phyloP scores from a whole-genome alignment of 1,284 basidiomycete species.

The Trichosporon coremiiforme region DNA sequence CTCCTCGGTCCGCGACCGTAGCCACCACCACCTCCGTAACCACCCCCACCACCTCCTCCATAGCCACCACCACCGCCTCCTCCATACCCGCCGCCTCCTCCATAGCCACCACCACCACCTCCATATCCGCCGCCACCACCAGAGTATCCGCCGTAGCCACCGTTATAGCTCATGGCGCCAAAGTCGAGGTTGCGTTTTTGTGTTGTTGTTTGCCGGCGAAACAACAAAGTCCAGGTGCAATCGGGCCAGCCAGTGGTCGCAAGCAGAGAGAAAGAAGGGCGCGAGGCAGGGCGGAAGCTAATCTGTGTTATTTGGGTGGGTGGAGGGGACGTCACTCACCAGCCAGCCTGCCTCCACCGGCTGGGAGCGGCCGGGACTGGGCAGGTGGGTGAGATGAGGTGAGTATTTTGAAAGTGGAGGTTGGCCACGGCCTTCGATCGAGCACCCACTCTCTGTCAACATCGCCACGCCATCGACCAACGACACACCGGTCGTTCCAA shows the following conservation, averaged over 20 bases:
- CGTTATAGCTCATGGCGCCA: slow-evolving; percentile 45
- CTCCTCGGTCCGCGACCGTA: slow-evolving; percentile 33
- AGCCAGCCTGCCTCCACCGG: not conserved
- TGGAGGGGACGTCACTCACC: slow-evolving; percentile 6
- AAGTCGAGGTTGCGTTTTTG: not conserved
- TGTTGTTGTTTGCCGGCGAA: not conserved
- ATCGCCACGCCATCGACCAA: no score
- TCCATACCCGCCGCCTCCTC: slow-evolving; percentile 23
- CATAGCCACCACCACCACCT: slow-evolving; percentile 26
- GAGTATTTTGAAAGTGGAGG: not conserved
- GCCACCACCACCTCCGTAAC: slow-evolving; percentile 30
- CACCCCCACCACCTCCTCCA: slow-evolving; percentile 26
- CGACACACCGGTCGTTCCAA: no score
- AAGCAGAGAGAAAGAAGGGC: slow-evolving; percentile 4
- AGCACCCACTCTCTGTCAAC: no score
- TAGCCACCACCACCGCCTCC: slow-evolving; percentile 27
- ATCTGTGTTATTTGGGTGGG: not conserved
- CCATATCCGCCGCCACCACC: slow-evolving; percentile 32
- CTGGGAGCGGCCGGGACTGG: no score
- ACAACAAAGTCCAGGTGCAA: not conserved
- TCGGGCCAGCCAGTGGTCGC: not conserved
- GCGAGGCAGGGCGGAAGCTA: slow-evolving; percentile 10
- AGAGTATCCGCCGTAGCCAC: slow-evolving; percentile 28
- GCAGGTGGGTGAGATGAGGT: no score
- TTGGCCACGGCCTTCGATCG: no score